phyloP scores from a whole-genome alignment of 1,284 basidiomycete genomes.

The Meripilus lineatus region DNA sequence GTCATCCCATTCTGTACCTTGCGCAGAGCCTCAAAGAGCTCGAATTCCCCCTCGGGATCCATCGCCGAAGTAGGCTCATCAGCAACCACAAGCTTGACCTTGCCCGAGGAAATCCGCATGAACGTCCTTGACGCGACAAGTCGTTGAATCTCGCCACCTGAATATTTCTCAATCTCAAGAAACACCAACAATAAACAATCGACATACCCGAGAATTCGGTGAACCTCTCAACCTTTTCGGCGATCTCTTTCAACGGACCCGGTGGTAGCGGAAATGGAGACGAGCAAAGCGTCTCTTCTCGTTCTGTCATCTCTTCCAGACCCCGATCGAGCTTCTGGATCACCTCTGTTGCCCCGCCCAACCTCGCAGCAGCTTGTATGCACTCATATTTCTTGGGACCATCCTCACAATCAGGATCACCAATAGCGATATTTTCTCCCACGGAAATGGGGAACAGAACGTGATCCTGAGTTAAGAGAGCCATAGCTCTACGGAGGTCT shows the following conservation, averaged over 20 bases:
- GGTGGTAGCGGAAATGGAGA: background rate
- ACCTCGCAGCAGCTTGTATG: slow-evolving; percentile 39
- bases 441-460: slow-evolving; percentile 67
- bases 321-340: slow-evolving; percentile 52
- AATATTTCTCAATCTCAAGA: too few relatives aligned
- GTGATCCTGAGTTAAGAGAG: slow-evolving; percentile 72
- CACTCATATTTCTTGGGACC: slow-evolving; percentile 31
- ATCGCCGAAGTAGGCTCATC: slow-evolving; percentile 16
- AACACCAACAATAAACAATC: too few relatives aligned
- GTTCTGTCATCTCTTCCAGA: slow-evolving; percentile 37
- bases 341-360: slow-evolving; percentile 60
- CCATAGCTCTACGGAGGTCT: slow-evolving; percentile 52
- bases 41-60: slow-evolving; percentile 12
- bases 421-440: slow-evolving; percentile 64
- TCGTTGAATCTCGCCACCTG: slow-evolving; percentile 15
- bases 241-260: slow-evolving; percentile 8
- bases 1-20: slow-evolving; percentile 58
- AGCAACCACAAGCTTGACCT: slow-evolving; percentile 9
- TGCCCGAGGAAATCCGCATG: slow-evolving; percentile 11
- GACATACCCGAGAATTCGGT: slow-evolving; percentile 12
- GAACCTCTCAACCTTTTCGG: slow-evolving; percentile 5
- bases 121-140: slow-evolving; percentile 13
- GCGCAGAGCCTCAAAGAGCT: slow-evolving; percentile 60
- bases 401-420: slow-evolving; percentile 42
- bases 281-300: background rate